Conservation (phyloP, 139 green algal species). For the Tetratostichococcus sp. region DNA sequence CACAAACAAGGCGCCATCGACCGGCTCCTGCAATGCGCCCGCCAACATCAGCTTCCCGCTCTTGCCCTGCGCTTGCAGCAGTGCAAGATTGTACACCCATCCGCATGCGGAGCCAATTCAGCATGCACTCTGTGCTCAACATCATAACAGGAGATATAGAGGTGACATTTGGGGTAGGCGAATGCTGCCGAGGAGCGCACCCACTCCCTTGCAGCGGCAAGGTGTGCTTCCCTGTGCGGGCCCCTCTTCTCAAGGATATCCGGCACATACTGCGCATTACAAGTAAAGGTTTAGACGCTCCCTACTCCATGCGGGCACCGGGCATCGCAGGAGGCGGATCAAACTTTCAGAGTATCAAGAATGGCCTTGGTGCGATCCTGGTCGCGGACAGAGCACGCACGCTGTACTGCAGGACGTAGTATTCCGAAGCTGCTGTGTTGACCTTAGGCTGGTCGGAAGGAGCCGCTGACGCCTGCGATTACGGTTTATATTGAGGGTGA, state of each 20-base stretch:
- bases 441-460: neutral
- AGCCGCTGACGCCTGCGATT: neutral
- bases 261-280: constrained; percentile 43
- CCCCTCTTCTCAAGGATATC: constrained; percentile 75
- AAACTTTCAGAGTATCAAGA: too few relatives aligned
- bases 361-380: too few relatives aligned
- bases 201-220: constrained; percentile 52
- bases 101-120: too few relatives aligned
- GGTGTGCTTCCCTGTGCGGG: constrained; percentile 58
- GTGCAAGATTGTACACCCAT: too few relatives aligned
- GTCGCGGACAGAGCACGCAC: neutral
- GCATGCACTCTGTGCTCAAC: too few relatives aligned
- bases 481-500: too few relatives aligned
- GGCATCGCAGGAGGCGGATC: too few relatives aligned
- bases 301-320: too few relatives aligned
- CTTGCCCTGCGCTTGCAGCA: constrained; percentile 48
- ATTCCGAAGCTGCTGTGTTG: neutral
- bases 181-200: too few relatives aligned
- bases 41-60: constrained; percentile 62
- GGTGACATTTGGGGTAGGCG: too few relatives aligned
- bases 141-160: too few relatives aligned
- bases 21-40: constrained; percentile 56
- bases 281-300: too few relatives aligned
- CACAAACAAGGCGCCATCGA: constrained; percentile 61
- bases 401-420: neutral